Evolutionary conservation across 2,329 filamentous ascomycete genomes (phyloP), one percentile per base, ranked within the genome.

Genomic region (Volutella citrinella): DNA sequence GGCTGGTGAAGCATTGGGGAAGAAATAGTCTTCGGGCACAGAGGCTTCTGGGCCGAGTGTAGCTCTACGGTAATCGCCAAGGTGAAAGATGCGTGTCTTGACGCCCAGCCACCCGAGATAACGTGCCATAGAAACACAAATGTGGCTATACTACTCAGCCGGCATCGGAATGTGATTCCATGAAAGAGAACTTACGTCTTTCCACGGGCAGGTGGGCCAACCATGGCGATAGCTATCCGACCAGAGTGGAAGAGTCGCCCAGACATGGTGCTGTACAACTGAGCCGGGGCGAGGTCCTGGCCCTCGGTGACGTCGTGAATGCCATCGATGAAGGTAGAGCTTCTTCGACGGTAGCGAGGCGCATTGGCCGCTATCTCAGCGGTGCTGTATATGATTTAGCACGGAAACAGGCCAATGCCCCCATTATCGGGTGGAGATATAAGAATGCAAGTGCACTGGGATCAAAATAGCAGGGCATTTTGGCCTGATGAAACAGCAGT

Each of bases 191-290:
- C 82, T 60, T 65, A 88, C 76, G 93, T 98, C 68, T 98, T 98
- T 42, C 93, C 93, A 55, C 93, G 82, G 23, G 93, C 93, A 25
- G 93, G 93, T 19, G 96, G 78, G 16, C 93, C 93, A 48, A 97
- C 93, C 60, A 95, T 96, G 46, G 93, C 91, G 52, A 98, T 97
- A 29, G 91, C 91, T 59, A 98, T 98, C 38, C 91, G 82, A 29
- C 93, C 93, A 15, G 93, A 96, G 64, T 98, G 93, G 61, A 98
- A 98, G 19, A 98, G 80, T 25, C 93, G 81, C 30, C 93, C 93
- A 29, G 91, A 97, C 76, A 97, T 95, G 33, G 93, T 98, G 62
- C 89, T 96, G 69, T 98, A 98, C 27, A 98, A 76, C 68, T 98
- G 93, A 49, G 93, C 93, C 19, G 93, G 93, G 6, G 93, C 93